Evolutionary conservation across 1,284 basidiomycete genomes (phyloP), one percentile per base, ranked within the genome.

Genomic region (Ceratobasidium sp.): DNA sequence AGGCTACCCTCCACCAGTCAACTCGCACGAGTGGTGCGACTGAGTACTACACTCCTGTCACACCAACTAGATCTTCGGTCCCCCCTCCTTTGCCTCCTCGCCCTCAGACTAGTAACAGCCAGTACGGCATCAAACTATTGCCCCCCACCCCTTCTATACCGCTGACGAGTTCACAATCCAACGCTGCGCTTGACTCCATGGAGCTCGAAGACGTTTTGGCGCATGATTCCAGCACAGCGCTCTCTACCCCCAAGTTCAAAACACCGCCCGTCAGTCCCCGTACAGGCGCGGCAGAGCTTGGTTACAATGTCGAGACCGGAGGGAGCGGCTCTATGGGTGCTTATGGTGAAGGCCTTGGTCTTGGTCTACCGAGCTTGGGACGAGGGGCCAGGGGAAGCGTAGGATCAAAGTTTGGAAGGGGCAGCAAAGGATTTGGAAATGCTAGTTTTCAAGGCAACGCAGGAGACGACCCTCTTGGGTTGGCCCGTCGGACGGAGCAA

Each of bases 341-440:
- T 36, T 69, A 69, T 14, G 65, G 65, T 34, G 65, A 69, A 18
- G 53, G 65, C 30, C 26, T 69, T 14, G 65, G 65, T n/a, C 41
- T 69, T 26, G 65, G 65, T 14, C 36, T 69, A 32, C 65, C 65
- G 39, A 69, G 65, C 58, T 23, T 69, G n/a, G 53, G 52, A 9
- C 32, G 53, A 12, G 53, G 21, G 10, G 53, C 65, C 12, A 69
- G 58, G 39, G 65, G 65, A 16, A 69, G 65, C n/a, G 28, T 26
- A 28, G 65, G 46, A 34, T 46, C 62, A n/a, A 32, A 23, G 3
- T 12, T 36, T n/a, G 57, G 41, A 10, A 62, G 26, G 34, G 62
- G 32, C 21, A 69, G 53, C 26, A 39, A 4, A 12, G 57, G 39
- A 21, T 16, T 52, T 18, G 61, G 61, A 32, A 32, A 36, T 4